phyloP scores from a whole-genome alignment of 192 early-diverging fungal genomes.

The Gorgonomyces haynaldii region DNA sequence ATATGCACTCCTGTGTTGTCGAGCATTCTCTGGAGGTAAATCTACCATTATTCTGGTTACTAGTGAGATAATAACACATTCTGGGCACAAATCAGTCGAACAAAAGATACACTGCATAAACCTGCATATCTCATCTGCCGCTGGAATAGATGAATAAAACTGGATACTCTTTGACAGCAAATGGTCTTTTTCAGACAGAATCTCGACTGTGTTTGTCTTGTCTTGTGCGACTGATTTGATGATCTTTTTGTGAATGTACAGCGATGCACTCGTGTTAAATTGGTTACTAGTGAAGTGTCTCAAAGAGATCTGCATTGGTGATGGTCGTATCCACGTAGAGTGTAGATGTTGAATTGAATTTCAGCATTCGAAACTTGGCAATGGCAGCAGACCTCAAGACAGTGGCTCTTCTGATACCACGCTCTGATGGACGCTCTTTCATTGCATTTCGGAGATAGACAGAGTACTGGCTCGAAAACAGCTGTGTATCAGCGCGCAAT shows the following conservation, averaged over 20 bases:
- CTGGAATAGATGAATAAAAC: constrained; percentile 12
- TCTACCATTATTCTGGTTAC: constrained; percentile 19
- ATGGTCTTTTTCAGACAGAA: constrained; percentile 40
- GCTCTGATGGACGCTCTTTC: neutral
- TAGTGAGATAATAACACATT: constrained; percentile 49
- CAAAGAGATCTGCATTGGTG: constrained; percentile 31
- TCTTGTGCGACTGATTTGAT: constrained; percentile 16
- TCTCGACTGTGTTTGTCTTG: constrained; percentile 24
- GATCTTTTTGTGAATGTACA: constrained; percentile 20
- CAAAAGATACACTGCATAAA: constrained; percentile 57
- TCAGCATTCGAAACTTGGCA: constrained; percentile 15
- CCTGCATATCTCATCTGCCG: constrained; percentile 44
- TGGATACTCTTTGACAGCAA: constrained; percentile 29
- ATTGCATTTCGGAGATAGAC: neutral
- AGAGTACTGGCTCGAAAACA: neutral
- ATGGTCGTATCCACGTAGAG: constrained; percentile 42
- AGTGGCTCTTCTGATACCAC: constrained; percentile 1
- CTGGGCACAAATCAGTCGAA: constrained; percentile 46
- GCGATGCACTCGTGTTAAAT: constrained; percentile 17
- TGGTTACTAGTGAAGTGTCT: constrained; percentile 32
- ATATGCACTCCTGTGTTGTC: constrained; percentile 43
- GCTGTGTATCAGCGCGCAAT: neutral
- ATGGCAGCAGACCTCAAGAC: neutral
- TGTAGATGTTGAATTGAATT: constrained; percentile 42
- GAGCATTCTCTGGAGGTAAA: constrained; percentile 65